Percentiles rank a stretch among this genome's conserved stretches.
These are phyloP conservation scores for Arbutus unedo DNA, from an alignment of 148 eudicot genomes.

Conservation along the genomic window DNA sequence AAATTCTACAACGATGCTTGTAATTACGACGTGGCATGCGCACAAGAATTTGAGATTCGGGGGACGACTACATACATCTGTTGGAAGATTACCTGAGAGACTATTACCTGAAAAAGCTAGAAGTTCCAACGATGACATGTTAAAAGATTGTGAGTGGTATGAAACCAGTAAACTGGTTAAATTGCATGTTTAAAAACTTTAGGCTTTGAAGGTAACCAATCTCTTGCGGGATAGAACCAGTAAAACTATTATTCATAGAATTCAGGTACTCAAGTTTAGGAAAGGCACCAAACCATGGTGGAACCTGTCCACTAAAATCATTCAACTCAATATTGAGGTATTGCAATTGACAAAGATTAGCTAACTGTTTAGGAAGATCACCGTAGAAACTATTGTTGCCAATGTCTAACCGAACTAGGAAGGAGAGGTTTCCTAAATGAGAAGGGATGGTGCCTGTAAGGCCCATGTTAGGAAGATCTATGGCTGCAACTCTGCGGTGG, in stretches of 20 bases:
- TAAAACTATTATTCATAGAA: background rate
- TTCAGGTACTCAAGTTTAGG: background rate
- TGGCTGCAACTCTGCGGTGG: no score
- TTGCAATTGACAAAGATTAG: no score
- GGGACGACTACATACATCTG: constrained; percentile 14
- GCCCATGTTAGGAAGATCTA: no score
- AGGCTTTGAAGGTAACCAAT: constrained; percentile 13
- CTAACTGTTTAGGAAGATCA: no score
- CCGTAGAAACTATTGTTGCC: no score
- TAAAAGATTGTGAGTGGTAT: constrained; percentile 22
- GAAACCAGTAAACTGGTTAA: background rate
- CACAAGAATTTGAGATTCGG: background rate
- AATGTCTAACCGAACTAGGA: no score
- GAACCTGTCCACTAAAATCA: background rate
- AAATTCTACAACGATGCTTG: no score
- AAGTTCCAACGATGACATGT: constrained; percentile 9
- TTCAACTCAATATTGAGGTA: background rate
- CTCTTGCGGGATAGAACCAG: background rate
- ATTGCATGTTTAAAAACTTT: background rate
- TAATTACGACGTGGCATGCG: background rate
- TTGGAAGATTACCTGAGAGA: constrained; percentile 12
- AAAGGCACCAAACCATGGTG: background rate
- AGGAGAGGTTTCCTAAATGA: no score
- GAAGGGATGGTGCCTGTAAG: no score
- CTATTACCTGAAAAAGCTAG: constrained; percentile 5